These are phyloP conservation scores for Tulasnella sp. DNA, from an alignment of 768 basidiomycete genomes.

Conservation along the genomic window DNA sequence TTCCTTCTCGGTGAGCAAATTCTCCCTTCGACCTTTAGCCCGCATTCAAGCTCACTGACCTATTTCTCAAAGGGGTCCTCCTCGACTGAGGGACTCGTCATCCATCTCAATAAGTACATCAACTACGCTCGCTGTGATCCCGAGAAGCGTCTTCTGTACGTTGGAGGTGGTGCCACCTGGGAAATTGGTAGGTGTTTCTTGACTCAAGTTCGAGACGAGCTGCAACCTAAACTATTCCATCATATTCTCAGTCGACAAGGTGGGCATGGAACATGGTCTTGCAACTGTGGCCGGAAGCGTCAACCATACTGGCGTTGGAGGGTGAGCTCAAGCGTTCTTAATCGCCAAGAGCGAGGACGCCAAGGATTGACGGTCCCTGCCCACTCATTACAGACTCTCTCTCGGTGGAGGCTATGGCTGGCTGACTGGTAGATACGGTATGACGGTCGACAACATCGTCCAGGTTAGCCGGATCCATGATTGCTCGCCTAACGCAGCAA, in stretches of 20 bases:
- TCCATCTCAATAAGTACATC: conserved; percentile 1
- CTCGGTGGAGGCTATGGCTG: conserved; percentile 3
- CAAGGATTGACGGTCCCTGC: neutral
- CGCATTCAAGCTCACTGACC: neutral
- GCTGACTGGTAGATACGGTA: neutral
- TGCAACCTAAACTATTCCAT: neutral
- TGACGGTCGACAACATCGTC: conserved; percentile 2
- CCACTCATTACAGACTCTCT: neutral
- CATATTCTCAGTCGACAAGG: neutral
- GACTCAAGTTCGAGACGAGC: neutral
- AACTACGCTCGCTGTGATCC: conserved; percentile 6
- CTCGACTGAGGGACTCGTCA: conserved; percentile 36
- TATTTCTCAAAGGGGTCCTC: neutral
- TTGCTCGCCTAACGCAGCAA: neutral
- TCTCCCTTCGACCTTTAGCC: conserved; percentile 35
- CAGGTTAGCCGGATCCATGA: neutral
- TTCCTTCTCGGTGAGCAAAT: conserved; percentile 41
- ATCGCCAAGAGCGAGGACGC: neutral
- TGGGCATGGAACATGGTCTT: conserved; percentile 3
- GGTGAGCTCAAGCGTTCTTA: conserved; percentile 29
- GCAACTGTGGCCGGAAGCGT: neutral
- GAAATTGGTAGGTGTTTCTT: neutral
- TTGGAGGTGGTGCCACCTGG: neutral
- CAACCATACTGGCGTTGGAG: conserved; percentile 9
- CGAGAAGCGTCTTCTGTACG: neutral